Evolutionary conservation across 2,329 filamentous ascomycete species (phyloP).

Genomic region (Fusarium napiforme): DNA sequence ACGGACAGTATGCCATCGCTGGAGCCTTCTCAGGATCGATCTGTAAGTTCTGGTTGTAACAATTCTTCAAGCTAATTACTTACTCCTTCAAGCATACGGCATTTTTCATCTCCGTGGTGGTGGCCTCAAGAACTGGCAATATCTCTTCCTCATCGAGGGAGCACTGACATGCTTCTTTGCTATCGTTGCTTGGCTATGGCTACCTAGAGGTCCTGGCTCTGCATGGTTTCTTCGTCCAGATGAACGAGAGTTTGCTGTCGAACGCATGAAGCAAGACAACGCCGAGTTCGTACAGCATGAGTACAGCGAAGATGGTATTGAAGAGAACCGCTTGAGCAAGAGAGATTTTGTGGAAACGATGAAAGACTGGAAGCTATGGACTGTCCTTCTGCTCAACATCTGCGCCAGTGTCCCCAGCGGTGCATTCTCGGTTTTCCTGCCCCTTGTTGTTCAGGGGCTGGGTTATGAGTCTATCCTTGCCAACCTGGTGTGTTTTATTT

Average conservation of each 20-base stretch:
- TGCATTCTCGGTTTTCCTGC: constrained; percentile 44
- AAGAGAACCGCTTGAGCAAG: constrained; percentile 37
- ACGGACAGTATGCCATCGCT: constrained; percentile 44
- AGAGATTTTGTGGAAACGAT: constrained; percentile 42
- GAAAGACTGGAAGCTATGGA: constrained; percentile 46
- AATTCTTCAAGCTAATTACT: not conserved
- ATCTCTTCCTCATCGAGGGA: constrained; percentile 77
- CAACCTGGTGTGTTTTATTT: constrained; percentile 36
- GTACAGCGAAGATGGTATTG: constrained; percentile 42
- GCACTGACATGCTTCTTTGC: constrained; percentile 50
- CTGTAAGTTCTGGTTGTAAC: constrained; percentile 20
- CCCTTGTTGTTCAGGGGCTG: constrained; percentile 42
- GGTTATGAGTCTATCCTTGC: constrained; percentile 44
- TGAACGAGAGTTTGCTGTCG: constrained; percentile 37
- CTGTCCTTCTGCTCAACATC: constrained; percentile 41
- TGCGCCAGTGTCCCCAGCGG: constrained; percentile 44
- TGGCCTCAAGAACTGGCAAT: constrained; percentile 68
- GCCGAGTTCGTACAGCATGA: constrained; percentile 42
- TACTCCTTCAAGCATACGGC: constrained; percentile 38
- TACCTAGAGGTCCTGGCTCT: constrained; percentile 41
- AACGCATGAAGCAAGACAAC: constrained; percentile 39
- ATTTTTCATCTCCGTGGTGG: constrained; percentile 42
- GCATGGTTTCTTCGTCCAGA: constrained; percentile 42
- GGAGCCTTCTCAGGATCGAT: constrained; percentile 46
- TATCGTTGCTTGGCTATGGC: constrained; percentile 42